phyloP scores from a whole-genome alignment of 1,284 basidiomycete species.

The Ustilago tritici region DNA sequence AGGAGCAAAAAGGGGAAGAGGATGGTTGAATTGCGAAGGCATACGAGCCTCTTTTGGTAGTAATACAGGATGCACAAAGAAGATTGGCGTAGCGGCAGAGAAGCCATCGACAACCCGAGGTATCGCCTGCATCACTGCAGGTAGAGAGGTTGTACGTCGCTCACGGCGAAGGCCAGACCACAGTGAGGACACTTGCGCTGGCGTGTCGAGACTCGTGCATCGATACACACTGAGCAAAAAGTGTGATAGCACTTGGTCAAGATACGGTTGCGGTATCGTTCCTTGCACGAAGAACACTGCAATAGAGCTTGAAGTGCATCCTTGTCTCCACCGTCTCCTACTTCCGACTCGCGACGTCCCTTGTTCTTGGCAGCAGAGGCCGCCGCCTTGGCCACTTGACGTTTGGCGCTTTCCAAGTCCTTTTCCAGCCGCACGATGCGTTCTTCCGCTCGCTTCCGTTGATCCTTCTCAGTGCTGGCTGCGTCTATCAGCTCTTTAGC shows the following conservation, averaged over 20 bases:
- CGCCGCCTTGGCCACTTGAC: constrained; percentile 53
- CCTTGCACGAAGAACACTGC: constrained; percentile 90
- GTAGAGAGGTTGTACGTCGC: constrained; percentile 86
- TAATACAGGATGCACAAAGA: neutral
- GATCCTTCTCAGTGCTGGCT: constrained; percentile 38
- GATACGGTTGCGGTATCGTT: constrained; percentile 84
- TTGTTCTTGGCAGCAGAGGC: constrained; percentile 64
- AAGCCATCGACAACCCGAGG: neutral
- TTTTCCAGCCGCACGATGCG: constrained; percentile 53
- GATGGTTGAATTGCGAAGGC: neutral
- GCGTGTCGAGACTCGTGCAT: constrained; percentile 85
- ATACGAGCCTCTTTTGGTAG: neutral
- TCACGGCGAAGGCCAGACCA: constrained; percentile 83
- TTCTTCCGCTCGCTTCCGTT: constrained; percentile 53
- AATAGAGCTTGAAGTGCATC: constrained; percentile 82
- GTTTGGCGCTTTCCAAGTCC: constrained; percentile 54
- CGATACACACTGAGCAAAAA: constrained; percentile 89
- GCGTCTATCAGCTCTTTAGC: constrained; percentile 54
- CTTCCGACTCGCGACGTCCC: constrained; percentile 35
- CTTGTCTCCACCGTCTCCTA: constrained; percentile 62
- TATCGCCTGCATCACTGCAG: constrained; percentile 68
- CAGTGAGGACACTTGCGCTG: constrained; percentile 97
- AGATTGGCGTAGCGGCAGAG: neutral
- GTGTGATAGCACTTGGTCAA: constrained; percentile 96
- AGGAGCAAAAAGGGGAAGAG: neutral